phyloP scores from a whole-genome alignment of 768 basidiomycete genomes.

The Harrya chromipes region DNA sequence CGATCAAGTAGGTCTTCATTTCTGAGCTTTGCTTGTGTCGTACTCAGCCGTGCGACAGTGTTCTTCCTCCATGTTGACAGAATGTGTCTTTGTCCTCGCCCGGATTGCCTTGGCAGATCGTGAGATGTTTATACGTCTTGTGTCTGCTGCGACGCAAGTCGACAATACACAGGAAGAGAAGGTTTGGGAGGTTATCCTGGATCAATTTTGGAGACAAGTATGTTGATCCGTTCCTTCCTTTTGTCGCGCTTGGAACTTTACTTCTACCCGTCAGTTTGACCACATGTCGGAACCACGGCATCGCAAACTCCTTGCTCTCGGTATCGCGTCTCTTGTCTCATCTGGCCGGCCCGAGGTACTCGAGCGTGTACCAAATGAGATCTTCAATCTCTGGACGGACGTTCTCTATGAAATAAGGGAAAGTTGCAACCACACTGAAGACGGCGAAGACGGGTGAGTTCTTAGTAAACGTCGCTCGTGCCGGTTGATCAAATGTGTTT shows the following conservation, averaged over 20 bases:
- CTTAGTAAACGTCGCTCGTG: background rate
- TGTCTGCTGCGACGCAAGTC: conserved; percentile 55
- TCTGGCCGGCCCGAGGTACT: conserved; percentile 75
- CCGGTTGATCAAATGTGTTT: background rate
- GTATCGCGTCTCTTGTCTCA: conserved; percentile 70
- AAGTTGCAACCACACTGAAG: conserved; percentile 39
- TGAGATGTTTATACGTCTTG: conserved; percentile 66
- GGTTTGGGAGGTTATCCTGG: conserved; percentile 64
- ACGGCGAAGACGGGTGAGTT: conserved; percentile 38
- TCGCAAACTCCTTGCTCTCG: conserved; percentile 83
- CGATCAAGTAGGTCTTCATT: conserved; percentile 53
- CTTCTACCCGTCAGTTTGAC: conserved; percentile 61
- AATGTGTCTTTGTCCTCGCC: conserved; percentile 71
- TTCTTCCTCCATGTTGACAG: conserved; percentile 45
- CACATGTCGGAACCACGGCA: conserved; percentile 84
- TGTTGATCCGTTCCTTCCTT: conserved; percentile 18
- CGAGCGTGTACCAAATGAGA: conserved; percentile 64
- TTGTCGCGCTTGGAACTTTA: background rate
- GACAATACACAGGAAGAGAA: conserved; percentile 47
- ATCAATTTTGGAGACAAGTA: conserved; percentile 84
- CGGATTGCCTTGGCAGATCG: conserved; percentile 68
- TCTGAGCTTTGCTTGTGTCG: background rate
- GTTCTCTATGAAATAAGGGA: conserved; percentile 87
- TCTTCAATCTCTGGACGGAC: conserved; percentile 86
- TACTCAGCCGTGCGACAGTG: conserved; percentile 23